A percentile compares a stretch with the other conserved stretches of the same genome.
Evolutionary conservation across 2,329 filamentous ascomycete genomes (phyloP).

Genomic region (Ophiostoma novo-ulmi): DNA sequence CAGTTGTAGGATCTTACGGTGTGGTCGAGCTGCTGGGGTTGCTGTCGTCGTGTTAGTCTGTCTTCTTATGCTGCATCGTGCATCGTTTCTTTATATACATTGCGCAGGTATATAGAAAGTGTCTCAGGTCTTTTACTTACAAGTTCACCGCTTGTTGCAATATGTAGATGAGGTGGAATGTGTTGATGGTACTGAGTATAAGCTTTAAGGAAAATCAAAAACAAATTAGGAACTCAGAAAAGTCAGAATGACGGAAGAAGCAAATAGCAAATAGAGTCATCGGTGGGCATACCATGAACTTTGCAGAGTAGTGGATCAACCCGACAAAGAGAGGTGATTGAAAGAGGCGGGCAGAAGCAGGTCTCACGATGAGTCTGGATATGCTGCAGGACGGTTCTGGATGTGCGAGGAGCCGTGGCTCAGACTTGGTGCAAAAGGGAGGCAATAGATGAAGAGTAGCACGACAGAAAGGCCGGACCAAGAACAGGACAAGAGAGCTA

Average conservation of each 20-base stretch:
- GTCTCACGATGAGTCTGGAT: conserved; percentile 17
- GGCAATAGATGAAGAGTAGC: neutral
- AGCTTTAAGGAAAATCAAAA: neutral
- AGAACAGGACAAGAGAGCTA: neutral
- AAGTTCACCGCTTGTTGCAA: conserved; percentile 18
- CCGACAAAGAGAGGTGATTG: neutral
- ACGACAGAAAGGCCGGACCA: neutral
- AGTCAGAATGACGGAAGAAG: neutral
- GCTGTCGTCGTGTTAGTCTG: conserved; percentile 1
- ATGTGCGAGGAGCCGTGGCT: conserved; percentile 17
- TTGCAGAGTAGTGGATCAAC: neutral
- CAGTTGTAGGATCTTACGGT: neutral
- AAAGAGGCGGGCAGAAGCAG: neutral
- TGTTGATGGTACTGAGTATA: neutral
- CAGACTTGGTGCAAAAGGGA: neutral
- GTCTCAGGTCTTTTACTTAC: neutral
- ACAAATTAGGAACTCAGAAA: neutral
- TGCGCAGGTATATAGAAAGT: neutral
- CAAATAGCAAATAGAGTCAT: neutral
- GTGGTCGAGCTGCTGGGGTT: neutral
- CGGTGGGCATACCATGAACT: neutral
- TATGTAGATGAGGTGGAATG: neutral
- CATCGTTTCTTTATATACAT: neutral
- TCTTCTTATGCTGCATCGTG: neutral
- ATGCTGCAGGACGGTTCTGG: neutral